These are phyloP conservation scores for Aciculoconidium aculeatum DNA, from an alignment of 805 yeast species.

Conservation along the genomic window DNA sequence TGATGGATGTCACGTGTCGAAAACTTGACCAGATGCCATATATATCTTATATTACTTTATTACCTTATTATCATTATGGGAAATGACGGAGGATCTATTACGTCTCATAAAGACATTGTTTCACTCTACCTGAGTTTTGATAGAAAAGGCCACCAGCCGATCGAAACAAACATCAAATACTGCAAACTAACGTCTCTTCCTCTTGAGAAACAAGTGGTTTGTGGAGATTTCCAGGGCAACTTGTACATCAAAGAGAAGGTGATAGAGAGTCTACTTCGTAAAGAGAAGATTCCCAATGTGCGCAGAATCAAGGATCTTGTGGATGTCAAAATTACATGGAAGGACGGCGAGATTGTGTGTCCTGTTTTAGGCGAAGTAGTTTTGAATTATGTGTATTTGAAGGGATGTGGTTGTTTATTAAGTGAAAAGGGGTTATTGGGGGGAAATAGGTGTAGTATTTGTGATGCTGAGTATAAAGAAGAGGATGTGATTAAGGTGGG, in stretches of 20 bases:
- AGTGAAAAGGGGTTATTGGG: neutral
- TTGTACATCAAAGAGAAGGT: conserved; percentile 61
- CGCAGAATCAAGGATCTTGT: conserved; percentile 21
- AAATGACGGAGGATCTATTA: conserved; percentile 72
- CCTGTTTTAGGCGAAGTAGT: conserved; percentile 16
- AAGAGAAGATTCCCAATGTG: conserved; percentile 8
- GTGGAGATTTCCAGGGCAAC: conserved; percentile 65
- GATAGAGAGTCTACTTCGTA: conserved; percentile 47
- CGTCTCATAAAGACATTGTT: conserved; percentile 48
- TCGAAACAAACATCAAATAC: conserved; percentile 1
- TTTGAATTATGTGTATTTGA: conserved; percentile 21
- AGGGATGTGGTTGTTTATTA: conserved; percentile 33
- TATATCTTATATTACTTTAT: too few species aligned
- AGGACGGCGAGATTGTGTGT: conserved; percentile 18
- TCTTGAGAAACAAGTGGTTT: conserved; percentile 47
- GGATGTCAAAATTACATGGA: conserved; percentile 19
- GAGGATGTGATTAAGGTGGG: neutral
- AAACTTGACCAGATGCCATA: too few species aligned
- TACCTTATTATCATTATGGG: too few species aligned
- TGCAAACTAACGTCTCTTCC: conserved; percentile 30
- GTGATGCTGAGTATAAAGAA: neutral
- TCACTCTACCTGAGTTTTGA: conserved; percentile 15
- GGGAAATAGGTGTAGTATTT: neutral
- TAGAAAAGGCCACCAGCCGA: conserved; percentile 13
- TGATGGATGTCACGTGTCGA: too few species aligned